Percentiles rank a stretch among this genome's conserved stretches.
Conservation (phyloP, 129 eudicot genomes). For the Artemisia tridentata region DNA sequence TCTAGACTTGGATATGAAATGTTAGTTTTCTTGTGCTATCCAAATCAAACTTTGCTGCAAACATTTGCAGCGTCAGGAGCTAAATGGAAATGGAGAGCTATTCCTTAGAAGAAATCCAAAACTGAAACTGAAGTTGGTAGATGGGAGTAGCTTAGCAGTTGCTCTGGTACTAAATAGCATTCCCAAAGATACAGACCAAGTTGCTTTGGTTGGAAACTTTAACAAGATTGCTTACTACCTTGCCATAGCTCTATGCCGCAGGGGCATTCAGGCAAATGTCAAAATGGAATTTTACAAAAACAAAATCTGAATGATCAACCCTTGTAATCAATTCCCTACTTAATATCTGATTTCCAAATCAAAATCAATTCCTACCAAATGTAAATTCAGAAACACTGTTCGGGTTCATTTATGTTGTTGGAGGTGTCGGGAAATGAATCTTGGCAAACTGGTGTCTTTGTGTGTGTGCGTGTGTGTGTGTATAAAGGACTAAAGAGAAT, state of each 20-base stretch:
- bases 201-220: slow-evolving; percentile 54
- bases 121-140: slow-evolving; percentile 62
- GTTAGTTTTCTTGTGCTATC: too few species aligned
- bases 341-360: too few species aligned
- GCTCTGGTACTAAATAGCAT: slow-evolving; percentile 66
- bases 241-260: slow-evolving; percentile 58
- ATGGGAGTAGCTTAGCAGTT: slow-evolving; percentile 74
- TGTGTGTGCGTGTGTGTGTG: too few species aligned
- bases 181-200: slow-evolving; percentile 59
- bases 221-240: slow-evolving; percentile 59
- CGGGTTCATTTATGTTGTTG: too few species aligned
- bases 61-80: slow-evolving; percentile 40
- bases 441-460: too few species aligned
- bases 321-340: too few species aligned
- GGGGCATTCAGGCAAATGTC: slow-evolving; percentile 56
- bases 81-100: slow-evolving; percentile 51
- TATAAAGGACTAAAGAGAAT: too few species aligned
- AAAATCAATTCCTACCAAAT: too few species aligned
- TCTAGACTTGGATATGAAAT: too few species aligned
- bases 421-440: too few species aligned
- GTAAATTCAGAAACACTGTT: too few species aligned
- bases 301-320: neutral
- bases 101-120: slow-evolving; percentile 50
- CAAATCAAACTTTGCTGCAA: neutral
- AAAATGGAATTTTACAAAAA: neutral